A percentile compares a stretch with the other conserved stretches of the same genome.
These are phyloP conservation scores for Malassezia psittaci DNA, from an alignment of 1,284 basidiomycete species.

Conservation along the genomic window DNA sequence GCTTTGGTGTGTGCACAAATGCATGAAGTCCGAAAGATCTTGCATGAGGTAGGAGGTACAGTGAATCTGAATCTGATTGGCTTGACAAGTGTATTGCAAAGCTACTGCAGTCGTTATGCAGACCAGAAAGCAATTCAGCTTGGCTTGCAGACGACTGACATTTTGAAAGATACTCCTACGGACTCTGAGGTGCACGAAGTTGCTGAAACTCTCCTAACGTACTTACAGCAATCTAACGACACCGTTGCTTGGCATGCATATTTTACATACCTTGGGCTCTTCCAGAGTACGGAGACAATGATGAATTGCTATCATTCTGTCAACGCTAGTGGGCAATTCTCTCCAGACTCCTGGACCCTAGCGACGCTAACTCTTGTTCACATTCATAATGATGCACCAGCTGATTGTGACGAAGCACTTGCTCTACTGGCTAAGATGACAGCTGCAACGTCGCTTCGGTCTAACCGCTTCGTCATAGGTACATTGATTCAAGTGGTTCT, in stretches of 20 bases:
- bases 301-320: background rate
- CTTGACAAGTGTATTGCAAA: background rate
- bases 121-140: background rate
- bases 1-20: background rate
- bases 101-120: background rate
- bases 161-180: background rate
- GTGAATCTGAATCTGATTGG: background rate
- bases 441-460: constrained; percentile 9
- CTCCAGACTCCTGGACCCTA: constrained; percentile 6
- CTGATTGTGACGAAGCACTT: constrained; percentile 30
- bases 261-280: background rate
- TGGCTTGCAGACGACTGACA: background rate
- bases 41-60: background rate
- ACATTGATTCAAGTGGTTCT: constrained; percentile 18
- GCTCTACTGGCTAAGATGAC: constrained; percentile 17
- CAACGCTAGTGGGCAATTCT: background rate
- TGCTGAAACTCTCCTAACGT: background rate
- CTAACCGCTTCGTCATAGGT: constrained; percentile 9
- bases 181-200: background rate
- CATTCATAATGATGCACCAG: background rate
- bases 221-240: background rate
- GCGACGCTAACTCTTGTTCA: constrained; percentile 14
- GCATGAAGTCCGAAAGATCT: background rate
- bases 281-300: background rate
- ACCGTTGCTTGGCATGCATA: constrained; percentile 5